These are phyloP conservation scores for Neofusicoccum sp. DNA, from an alignment of 2,329 filamentous ascomycete species.

Conservation along the genomic window DNA sequence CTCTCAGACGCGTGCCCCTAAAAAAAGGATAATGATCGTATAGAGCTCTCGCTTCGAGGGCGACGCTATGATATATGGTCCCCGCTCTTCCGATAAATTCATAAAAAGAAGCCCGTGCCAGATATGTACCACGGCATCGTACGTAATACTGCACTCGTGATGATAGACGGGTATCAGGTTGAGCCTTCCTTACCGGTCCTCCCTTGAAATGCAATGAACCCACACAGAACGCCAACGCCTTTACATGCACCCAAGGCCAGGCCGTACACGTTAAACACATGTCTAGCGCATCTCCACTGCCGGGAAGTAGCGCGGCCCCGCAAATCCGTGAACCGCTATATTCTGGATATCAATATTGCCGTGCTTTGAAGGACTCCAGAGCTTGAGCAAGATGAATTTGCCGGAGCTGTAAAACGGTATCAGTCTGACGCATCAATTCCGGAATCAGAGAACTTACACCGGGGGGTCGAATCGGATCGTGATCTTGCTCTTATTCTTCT, in stretches of 20 bases:
- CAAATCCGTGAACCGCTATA: constrained; percentile 78
- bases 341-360: constrained; percentile 88
- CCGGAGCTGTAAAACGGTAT: constrained; percentile 55
- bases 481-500: constrained; percentile 77
- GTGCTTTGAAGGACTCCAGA: constrained; percentile 76
- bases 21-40: no score
- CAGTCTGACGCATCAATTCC: no score
- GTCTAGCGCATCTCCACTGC: constrained; percentile 58
- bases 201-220: not conserved
- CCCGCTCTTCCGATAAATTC: no score
- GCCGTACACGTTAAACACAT: not conserved
- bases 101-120: not conserved
- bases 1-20: no score
- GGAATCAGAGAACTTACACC: constrained; percentile 54
- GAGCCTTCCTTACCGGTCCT: not conserved
- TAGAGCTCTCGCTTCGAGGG: no score
- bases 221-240: not conserved
- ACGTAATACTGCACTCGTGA: not conserved
- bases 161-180: not conserved
- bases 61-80: no score
- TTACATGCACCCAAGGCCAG: not conserved
- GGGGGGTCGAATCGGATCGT: constrained; percentile 83
- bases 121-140: not conserved
- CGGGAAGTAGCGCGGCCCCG: constrained; percentile 81
- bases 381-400: constrained; percentile 81